These are phyloP conservation scores for Thuidium tamariscinum DNA, from an alignment of 225 moss, liverwort and hornwort genomes.

Conservation along the genomic window DNA sequence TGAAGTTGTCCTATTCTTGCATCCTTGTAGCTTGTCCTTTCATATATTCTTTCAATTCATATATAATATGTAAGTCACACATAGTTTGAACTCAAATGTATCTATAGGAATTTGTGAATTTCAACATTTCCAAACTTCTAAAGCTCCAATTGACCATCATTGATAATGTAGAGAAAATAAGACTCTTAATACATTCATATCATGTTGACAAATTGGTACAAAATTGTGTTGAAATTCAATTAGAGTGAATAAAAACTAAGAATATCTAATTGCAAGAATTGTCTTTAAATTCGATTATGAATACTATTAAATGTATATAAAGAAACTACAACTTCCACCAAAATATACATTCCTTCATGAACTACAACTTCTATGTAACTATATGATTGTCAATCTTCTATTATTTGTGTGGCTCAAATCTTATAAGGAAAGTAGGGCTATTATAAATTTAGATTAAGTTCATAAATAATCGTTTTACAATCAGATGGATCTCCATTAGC, in stretches of 20 bases:
- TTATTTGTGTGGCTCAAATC: accelerated
- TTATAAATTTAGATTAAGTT: accelerated
- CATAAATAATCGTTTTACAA: accelerated
- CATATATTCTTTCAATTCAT: not conserved
- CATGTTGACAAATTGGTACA: not conserved
- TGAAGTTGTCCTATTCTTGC: not conserved
- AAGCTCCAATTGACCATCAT: not conserved
- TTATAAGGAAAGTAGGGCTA: not conserved
- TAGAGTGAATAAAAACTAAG: too few species aligned
- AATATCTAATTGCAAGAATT: too few species aligned
- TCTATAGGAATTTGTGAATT: not conserved
- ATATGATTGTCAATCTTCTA: not conserved
- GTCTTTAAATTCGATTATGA: not conserved
- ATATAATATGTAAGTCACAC: not conserved
- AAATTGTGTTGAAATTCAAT: not conserved
- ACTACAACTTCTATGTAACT: too few species aligned
- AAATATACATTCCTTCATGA: not conserved
- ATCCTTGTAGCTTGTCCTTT: accelerated
- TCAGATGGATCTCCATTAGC: too few species aligned
- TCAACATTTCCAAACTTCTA: not conserved
- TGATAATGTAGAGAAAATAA: accelerated
- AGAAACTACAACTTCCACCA: not conserved
- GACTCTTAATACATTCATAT: not conserved
- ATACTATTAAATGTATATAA: not conserved
- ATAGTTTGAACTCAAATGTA: not conserved